Conservation (phyloP, 345 rosid species). For the Erucastrum elatum region DNA sequence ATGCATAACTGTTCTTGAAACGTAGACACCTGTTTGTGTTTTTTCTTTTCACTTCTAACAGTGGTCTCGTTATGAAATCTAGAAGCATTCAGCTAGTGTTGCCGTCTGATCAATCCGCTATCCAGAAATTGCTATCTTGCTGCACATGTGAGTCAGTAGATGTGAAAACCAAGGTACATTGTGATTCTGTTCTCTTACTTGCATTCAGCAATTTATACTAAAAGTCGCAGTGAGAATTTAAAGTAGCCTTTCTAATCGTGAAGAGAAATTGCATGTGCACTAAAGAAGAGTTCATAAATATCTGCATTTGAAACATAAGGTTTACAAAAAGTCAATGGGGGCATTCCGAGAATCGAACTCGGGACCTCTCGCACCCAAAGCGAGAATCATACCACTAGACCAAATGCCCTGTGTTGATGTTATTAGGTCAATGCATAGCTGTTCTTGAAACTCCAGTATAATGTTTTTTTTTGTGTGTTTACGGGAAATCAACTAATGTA, state of each 20-base stretch:
- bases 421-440: background rate
- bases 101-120: background rate
- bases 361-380: conserved; percentile 88
- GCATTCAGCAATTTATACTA: background rate
- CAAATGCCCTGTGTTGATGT: conserved; percentile 48
- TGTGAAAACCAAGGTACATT: background rate
- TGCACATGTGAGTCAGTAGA: background rate
- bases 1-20: background rate
- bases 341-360: conserved; percentile 42
- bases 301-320: background rate
- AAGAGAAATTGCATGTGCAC: background rate
- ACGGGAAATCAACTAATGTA: background rate
- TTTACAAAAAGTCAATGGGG: background rate
- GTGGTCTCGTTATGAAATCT: background rate
- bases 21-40: background rate
- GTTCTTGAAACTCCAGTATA: background rate
- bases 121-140: background rate
- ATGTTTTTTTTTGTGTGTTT: background rate
- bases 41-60: background rate
- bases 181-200: background rate
- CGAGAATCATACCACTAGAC: conserved; percentile 83
- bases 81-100: background rate
- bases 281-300: background rate
- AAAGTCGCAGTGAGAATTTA: background rate
- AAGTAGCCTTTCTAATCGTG: background rate